phyloP scores from a whole-genome alignment of 805 yeast genomes.

The Wickerhamomyces hampshirensis region DNA sequence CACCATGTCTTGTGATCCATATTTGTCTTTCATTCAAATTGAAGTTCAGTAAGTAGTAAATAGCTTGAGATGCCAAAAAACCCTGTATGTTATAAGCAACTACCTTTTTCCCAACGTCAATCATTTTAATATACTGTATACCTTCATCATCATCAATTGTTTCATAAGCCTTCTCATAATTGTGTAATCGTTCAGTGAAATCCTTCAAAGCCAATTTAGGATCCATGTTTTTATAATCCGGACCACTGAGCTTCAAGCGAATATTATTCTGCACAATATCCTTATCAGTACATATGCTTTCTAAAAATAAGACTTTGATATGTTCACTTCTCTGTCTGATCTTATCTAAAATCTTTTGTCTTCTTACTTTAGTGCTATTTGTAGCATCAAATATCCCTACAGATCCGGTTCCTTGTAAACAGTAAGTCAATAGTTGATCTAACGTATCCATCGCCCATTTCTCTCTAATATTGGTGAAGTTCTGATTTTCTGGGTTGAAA shows the following conservation, averaged over 20 bases:
- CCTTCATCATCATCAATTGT: conserved; percentile 77
- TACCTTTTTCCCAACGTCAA: conserved; percentile 91
- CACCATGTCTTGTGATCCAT: conserved; percentile 95
- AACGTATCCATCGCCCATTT: conserved; percentile 96
- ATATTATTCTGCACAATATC: conserved; percentile 78
- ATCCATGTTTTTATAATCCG: conserved; percentile 86
- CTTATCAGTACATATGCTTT: conserved; percentile 81
- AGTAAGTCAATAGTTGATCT: conserved; percentile 75
- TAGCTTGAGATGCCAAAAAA: conserved; percentile 88
- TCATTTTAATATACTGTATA: conserved; percentile 88
- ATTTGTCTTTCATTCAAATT: conserved; percentile 86
- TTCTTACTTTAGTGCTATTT: conserved; percentile 63
- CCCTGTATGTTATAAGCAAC: conserved; percentile 88
- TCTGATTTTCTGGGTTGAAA: conserved; percentile 73
- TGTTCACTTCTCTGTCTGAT: conserved; percentile 54
- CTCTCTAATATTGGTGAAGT: conserved; percentile 66
- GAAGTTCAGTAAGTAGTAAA: conserved; percentile 84
- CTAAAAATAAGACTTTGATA: conserved; percentile 77
- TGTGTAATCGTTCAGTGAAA: conserved; percentile 72
- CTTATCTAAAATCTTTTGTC: conserved; percentile 51
- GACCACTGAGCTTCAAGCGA: conserved; percentile 82
- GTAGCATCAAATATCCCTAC: conserved; percentile 93
- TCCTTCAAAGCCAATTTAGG: conserved; percentile 74
- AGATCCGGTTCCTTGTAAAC: conserved; percentile 75
- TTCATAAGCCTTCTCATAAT: conserved; percentile 87